Evolutionary conservation across 495 filamentous ascomycete species (phyloP), one percentile per base, ranked within the genome.

Genomic region (Aspergillus incahuasiensis): DNA sequence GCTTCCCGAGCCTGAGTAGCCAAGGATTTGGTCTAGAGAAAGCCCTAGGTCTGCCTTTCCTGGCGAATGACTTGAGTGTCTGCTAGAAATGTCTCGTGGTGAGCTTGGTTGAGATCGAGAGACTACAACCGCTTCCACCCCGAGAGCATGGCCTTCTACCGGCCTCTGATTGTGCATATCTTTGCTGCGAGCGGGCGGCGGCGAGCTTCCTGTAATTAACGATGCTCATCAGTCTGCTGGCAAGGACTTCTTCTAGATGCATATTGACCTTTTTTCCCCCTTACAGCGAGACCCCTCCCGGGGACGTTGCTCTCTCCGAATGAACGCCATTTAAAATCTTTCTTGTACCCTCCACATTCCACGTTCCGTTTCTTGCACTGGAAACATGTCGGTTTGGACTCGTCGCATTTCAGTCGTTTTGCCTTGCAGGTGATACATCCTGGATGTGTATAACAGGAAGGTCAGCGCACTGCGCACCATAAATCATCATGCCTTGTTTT

Each of bases 401-500:
- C 88, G 64, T 90, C 88, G 71, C 88, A 92, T 67, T 92, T 92
- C 51, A 92, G 71, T 55, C 88, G 78, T 66, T 91, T 92, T 44
- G 84, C 79, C 70, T 91, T 92, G 75, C 88, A 92, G 45, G 88
- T 91, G 54, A 86, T 78, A 71, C 88, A 92, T 51, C 88, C 88
- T 91, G 68, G 48, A 61, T 45, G 43, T 34, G 40, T 19, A 58
- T 54, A 51, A 60, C 45, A 60, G 63, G 44, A 58, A 63, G 54
- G 66, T 76, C 61, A 76, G 71, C 66, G 55, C 66, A 61, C 62
- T 70, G 60, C 53, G 54, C 57, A 57, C 43, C 53, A 53, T 32
- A 40, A 38, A 55, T 45, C 18, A 50, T 42, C 24, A 46, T 38
- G 41, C 42, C 48, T 39, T 22, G 21, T 4, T 21, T 53, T 43